Evolutionary conservation across 345 rosid genomes (phyloP).

Genomic region (Hibiscus mutabilis): DNA sequence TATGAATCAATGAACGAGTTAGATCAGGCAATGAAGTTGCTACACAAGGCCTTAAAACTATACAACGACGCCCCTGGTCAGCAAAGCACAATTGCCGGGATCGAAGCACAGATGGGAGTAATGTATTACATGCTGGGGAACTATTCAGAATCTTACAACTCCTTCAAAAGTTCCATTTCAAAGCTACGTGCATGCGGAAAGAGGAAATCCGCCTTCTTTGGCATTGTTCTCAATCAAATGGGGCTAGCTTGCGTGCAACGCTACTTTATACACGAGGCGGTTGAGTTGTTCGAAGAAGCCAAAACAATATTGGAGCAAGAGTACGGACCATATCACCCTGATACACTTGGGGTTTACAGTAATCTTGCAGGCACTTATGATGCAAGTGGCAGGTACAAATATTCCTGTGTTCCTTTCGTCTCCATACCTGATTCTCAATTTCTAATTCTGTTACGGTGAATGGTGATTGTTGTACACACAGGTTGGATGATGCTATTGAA

Average conservation of each 20-base stretch:
- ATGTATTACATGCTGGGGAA: conserved; percentile 81
- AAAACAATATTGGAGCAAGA: conserved; percentile 65
- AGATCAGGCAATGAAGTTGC: conserved; percentile 63
- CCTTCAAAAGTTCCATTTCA: conserved; percentile 55
- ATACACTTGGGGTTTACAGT: conserved; percentile 85
- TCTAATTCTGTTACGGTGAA: neutral
- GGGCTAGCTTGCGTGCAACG: conserved; percentile 87
- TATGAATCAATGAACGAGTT: conserved; percentile 84
- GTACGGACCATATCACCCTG: conserved; percentile 76
- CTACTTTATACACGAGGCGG: conserved; percentile 62
- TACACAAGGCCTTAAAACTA: conserved; percentile 69
- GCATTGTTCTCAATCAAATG: conserved; percentile 87
- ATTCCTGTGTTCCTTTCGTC: conserved; percentile 12
- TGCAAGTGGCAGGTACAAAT: conserved; percentile 77
- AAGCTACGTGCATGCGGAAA: conserved; percentile 74
- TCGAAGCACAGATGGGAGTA: conserved; percentile 96
- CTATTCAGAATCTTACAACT: conserved; percentile 62
- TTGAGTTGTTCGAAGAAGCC: conserved; percentile 80
- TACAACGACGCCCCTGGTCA: conserved; percentile 64
- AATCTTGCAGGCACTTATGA: conserved; percentile 96
- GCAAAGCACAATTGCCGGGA: conserved; percentile 70
- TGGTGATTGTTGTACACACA: conserved; percentile 20
- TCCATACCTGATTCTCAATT: conserved; percentile 2
- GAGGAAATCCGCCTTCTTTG: conserved; percentile 80
- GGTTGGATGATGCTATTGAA: conserved; percentile 85